These are phyloP conservation scores for Solanum infundibuliforme DNA, from an alignment of 257 asterid genomes.

Conservation along the genomic window DNA sequence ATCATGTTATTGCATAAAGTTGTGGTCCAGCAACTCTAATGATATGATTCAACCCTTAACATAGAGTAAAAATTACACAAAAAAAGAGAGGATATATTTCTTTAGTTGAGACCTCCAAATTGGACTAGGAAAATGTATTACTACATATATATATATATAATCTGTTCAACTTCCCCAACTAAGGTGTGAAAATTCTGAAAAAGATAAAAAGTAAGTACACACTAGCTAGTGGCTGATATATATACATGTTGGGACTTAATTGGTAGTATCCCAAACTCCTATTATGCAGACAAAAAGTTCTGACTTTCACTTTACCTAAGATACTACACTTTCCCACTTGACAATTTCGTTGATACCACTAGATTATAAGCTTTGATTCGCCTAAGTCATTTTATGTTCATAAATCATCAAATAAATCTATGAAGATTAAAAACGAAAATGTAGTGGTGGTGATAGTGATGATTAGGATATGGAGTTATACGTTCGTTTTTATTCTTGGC, in stretches of 20 bases:
- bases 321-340: not conserved
- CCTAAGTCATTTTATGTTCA: not conserved
- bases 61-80: not conserved
- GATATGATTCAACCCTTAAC: not conserved
- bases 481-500: not conserved
- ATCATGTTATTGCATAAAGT: not conserved
- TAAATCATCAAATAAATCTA: not conserved
- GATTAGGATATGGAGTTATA: not conserved
- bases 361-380: not conserved
- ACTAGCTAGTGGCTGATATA: constrained; percentile 4
- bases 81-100: not conserved
- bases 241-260: not conserved
- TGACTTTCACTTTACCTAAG: not conserved
- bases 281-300: not conserved
- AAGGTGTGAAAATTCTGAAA: constrained; percentile 2
- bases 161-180: not conserved
- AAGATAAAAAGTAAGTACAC: not conserved
- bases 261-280: not conserved
- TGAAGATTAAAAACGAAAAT: not conserved
- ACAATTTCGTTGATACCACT: not conserved
- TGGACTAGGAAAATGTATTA: not conserved
- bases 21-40: not conserved
- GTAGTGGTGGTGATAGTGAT: not conserved
- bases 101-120: not conserved
- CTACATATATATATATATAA: not conserved